Evolutionary conservation across 2,329 filamentous ascomycete species (phyloP), one percentile per base, ranked within the genome.

Genomic region (Ophiobolus disseminans): DNA sequence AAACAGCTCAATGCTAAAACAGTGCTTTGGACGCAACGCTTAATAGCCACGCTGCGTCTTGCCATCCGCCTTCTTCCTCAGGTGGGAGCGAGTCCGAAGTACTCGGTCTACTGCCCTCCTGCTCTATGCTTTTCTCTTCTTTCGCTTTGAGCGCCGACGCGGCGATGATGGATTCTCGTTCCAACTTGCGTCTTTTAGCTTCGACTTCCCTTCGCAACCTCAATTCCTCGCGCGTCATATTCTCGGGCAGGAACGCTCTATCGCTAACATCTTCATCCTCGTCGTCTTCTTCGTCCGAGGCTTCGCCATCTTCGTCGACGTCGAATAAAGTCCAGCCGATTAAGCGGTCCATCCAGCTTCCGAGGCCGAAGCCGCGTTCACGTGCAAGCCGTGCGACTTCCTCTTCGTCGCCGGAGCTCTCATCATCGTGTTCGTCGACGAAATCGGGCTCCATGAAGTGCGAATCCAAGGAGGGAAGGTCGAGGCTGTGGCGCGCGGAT

Each of bases 281-380:
- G 1, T 56, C 63, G 6, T 70, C 68, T 3, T 66, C 66, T 0
- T 68, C 62, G 8, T 65, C 65, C 2, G 58, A 63, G 5, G 60
- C 71, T 31, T 66, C 69, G n/a, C 63, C 70, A 25, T 82, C 79
- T 40, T 80, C 78, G 8, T 82, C 79, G 1, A 80, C 77, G 2
- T 76, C 76, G 56, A 85, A 85, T 31, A 84, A 55, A 9, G 78
- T 78, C 78, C 82, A 84, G 23, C 82, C 81, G 48, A 86, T 81
- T 26, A 86, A 60, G 19, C 77, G 72, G 55, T 86, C 83, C 58
- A 86, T 75, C 76, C 82, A 80, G 8, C 76, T 71, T 0, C 83
- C 83, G 4, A 86, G 66, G 0, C 82, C 81, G 50, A 81, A 83
- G 1, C 78, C 79, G n/a, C 75, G 72, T 55, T 80, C 76, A 19